Conservation (phyloP, 2,329 filamentous ascomycete genomes). For the Hypoxylon sp. region DNA sequence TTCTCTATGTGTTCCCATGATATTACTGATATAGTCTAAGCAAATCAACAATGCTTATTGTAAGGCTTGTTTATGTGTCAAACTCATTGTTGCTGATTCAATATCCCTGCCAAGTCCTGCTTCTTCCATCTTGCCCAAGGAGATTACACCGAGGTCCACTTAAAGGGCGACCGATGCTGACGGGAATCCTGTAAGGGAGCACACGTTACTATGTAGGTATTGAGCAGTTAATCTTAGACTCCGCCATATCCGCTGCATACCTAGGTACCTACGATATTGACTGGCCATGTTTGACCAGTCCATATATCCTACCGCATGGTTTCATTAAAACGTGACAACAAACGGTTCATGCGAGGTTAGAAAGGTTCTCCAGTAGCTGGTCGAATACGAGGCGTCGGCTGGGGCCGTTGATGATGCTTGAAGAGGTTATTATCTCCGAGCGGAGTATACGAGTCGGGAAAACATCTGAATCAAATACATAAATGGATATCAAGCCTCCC, state of each 20-base stretch:
- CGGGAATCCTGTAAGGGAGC: conserved; percentile 2
- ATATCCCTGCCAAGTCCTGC: conserved; percentile 13
- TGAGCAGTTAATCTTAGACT: conserved; percentile 5
- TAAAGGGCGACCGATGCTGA: conserved; percentile 1
- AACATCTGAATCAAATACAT: background rate
- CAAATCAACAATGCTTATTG: conserved; percentile 1
- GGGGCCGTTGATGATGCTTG: conserved; percentile 3
- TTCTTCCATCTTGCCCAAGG: conserved; percentile 5
- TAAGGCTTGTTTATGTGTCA: conserved; percentile 1
- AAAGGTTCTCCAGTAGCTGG: background rate
- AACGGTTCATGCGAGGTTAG: background rate
- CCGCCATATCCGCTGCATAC: conserved; percentile 6
- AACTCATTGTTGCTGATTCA: conserved; percentile 13
- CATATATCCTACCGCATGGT: conserved; percentile 12
- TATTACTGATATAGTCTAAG: conserved; percentile 1
- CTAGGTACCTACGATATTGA: background rate
- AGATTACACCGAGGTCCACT: conserved; percentile 7
- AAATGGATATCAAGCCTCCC: background rate
- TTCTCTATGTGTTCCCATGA: conserved; percentile 10
- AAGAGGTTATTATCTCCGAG: background rate
- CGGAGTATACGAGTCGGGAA: conserved; percentile 2
- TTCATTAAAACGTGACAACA: conserved; percentile 21
- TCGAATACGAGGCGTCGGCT: conserved; percentile 16
- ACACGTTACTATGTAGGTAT: conserved; percentile 5
- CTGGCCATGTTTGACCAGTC: conserved; percentile 5